phyloP scores from a whole-genome alignment of 2,329 filamentous ascomycete genomes.

The Claviceps digitariae region DNA sequence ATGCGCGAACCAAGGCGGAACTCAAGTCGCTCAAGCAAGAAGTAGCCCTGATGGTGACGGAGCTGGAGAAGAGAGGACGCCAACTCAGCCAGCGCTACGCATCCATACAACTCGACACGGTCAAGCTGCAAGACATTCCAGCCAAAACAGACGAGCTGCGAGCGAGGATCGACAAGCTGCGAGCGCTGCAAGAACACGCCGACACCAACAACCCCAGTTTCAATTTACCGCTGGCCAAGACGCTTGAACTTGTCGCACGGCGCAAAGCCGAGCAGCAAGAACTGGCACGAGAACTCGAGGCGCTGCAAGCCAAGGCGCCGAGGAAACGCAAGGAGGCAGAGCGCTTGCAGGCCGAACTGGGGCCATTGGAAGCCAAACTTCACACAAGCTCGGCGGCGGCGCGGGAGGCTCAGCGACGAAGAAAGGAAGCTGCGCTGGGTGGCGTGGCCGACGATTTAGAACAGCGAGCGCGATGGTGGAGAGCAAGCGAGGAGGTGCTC shows the following conservation, averaged over 20 bases:
- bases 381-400: constrained; percentile 52
- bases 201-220: constrained; percentile 30
- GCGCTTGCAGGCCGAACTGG: constrained; percentile 52
- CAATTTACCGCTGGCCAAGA: constrained; percentile 44
- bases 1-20: constrained; percentile 57
- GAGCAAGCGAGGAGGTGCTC: constrained; percentile 51
- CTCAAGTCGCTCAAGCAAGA: constrained; percentile 71
- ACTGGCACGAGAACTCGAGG: constrained; percentile 50
- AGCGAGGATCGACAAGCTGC: constrained; percentile 31
- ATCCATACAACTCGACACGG: constrained; percentile 32
- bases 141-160: constrained; percentile 34
- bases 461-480: constrained; percentile 62
- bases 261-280: constrained; percentile 38
- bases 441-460: constrained; percentile 62
- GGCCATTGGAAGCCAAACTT: constrained; percentile 53
- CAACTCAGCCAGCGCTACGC: constrained; percentile 44
- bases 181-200: constrained; percentile 21
- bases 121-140: constrained; percentile 37
- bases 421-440: constrained; percentile 52
- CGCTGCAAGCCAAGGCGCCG: constrained; percentile 46
- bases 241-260: constrained; percentile 36
- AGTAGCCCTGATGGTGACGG: constrained; percentile 57
- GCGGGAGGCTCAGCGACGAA: constrained; percentile 53
- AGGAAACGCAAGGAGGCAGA: constrained; percentile 55
- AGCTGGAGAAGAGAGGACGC: constrained; percentile 52